These are phyloP conservation scores for Fraxinus xanthoxyloides DNA, from an alignment of 305 asterid genomes.

Conservation along the genomic window DNA sequence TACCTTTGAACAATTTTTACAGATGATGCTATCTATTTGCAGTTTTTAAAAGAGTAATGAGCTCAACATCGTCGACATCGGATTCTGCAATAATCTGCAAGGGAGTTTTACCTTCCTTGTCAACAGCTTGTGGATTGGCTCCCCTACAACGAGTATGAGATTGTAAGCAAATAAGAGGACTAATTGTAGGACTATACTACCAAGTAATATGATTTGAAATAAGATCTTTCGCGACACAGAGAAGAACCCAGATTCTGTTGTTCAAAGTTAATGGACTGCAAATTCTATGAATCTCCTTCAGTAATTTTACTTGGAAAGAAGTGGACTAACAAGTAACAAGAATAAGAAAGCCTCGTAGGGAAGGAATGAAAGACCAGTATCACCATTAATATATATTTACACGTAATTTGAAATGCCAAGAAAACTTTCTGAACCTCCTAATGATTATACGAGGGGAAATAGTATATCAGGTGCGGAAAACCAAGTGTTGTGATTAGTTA, in stretches of 20 bases:
- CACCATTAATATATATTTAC: not conserved
- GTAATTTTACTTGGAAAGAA: not conserved
- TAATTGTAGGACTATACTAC: not conserved
- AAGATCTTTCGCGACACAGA: not conserved
- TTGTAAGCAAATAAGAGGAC: constrained; percentile 2
- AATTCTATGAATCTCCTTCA: not conserved
- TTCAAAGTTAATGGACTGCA: not conserved
- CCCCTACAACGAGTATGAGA: constrained; percentile 54
- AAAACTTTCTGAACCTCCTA: not conserved
- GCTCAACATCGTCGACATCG: constrained; percentile 62
- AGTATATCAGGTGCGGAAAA: not conserved
- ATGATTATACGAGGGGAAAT: not conserved
- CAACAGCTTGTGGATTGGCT: constrained; percentile 63
- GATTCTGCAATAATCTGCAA: constrained; percentile 56
- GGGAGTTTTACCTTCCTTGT: constrained; percentile 70
- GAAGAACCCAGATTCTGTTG: not conserved
- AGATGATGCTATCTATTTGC: constrained; percentile 45
- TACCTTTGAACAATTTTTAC: not conserved
- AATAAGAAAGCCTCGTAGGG: not conserved
- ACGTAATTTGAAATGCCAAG: not conserved
- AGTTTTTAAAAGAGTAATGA: constrained; percentile 60
- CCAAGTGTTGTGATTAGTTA: not conserved
- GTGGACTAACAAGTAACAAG: not conserved
- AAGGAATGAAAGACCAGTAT: not conserved
- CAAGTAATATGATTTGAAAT: not conserved